phyloP scores from a whole-genome alignment of 2,329 filamentous ascomycete species.

The Exophiala sideris region DNA sequence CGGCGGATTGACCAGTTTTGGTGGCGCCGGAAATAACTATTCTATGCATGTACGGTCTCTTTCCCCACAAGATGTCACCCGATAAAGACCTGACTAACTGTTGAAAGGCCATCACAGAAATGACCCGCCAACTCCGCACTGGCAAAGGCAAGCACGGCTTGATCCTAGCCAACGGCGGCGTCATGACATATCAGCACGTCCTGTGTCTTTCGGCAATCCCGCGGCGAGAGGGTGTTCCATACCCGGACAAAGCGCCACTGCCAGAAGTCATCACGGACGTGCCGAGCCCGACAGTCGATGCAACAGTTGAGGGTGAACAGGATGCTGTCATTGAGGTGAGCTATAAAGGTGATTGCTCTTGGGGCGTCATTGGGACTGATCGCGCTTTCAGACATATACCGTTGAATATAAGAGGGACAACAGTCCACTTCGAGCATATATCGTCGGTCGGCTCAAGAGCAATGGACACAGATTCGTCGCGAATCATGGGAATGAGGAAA shows the following conservation, averaged over 20 bases:
- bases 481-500: constrained; percentile 53
- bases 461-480: constrained; percentile 54
- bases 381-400: constrained; percentile 53
- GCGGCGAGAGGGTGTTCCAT: constrained; percentile 36
- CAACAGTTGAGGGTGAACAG: constrained; percentile 43
- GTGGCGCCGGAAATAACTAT: constrained; percentile 69
- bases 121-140: constrained; percentile 52
- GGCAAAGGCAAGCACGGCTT: constrained; percentile 51
- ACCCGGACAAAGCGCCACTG: constrained; percentile 49
- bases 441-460: constrained; percentile 51
- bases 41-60: constrained; percentile 57
- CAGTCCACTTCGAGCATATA: constrained; percentile 45
- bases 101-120: constrained; percentile 51
- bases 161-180: constrained; percentile 63
- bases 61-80: neutral
- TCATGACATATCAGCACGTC: constrained; percentile 63
- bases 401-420: constrained; percentile 55
- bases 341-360: neutral
- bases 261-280: constrained; percentile 42
- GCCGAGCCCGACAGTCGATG: constrained; percentile 40
- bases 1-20: constrained; percentile 65
- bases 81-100: neutral
- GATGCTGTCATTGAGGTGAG: constrained; percentile 54
- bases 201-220: constrained; percentile 55
- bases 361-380: neutral